Conservation (phyloP, 2,329 filamentous ascomycete genomes). For the Pseudopyricularia cyperi region DNA sequence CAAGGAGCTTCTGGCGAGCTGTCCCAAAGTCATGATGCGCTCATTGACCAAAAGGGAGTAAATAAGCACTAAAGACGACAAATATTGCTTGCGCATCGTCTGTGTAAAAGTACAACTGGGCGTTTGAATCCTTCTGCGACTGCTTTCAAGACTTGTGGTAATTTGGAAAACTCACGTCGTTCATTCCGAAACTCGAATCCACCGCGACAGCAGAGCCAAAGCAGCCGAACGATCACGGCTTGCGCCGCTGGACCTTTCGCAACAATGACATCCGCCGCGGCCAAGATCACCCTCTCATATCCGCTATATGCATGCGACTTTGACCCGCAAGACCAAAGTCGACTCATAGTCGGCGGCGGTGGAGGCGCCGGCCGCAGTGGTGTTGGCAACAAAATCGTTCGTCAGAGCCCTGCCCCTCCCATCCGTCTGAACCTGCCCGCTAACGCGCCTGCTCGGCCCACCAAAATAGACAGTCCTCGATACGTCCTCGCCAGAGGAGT, state of each 20-base stretch:
- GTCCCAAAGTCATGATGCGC: not conserved
- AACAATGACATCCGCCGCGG: slow-evolving; percentile 14
- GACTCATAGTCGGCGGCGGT: slow-evolving; percentile 73
- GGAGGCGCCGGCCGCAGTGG: slow-evolving; percentile 72
- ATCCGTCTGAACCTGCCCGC: not conserved
- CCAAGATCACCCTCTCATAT: slow-evolving; percentile 61
- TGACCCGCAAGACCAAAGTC: slow-evolving; percentile 63
- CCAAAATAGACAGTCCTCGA: slow-evolving; percentile 54
- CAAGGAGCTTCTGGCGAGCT: not conserved
- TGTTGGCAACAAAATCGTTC: slow-evolving; percentile 75
- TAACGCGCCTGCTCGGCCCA: not conserved
- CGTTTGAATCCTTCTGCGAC: no score
- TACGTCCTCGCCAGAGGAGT: slow-evolving; percentile 48
- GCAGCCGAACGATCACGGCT: not conserved
- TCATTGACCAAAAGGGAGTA: not conserved
- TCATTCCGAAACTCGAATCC: not conserved
- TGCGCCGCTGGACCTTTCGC: not conserved
- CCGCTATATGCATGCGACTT: slow-evolving; percentile 83
- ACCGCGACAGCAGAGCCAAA: not conserved
- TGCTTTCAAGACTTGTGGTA: no score
- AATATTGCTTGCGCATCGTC: no score
- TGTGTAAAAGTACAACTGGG: not conserved
- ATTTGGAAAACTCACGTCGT: no score
- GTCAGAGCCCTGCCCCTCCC: slow-evolving; percentile 15
- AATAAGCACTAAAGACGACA: not conserved